Base-by-base conservation (phyloP, 2,329 filamentous ascomycete genomes). In the Drechslerella coelobrocha region DNA sequence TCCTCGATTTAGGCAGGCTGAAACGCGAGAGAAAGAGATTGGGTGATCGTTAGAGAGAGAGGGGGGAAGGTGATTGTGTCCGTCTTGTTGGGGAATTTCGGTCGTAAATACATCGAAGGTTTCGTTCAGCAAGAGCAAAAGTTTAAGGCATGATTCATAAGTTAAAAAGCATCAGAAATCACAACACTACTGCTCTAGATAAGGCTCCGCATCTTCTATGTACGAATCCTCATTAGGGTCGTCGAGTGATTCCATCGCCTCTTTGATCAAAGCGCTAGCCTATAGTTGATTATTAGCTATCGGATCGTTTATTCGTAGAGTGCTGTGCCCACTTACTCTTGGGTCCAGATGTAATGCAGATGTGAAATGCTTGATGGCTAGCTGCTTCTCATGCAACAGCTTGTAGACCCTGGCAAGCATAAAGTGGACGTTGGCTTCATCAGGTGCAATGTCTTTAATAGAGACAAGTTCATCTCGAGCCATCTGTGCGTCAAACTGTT, bases 371-470 rank as follows among this genome's bases (percentile, higher is more conserved):
- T 89, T 88, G 68, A 99, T 90, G n/a, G 94, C 92, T 75, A 87
- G 84, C 72, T 87, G 87, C 78, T 87, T 89, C 76, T 91, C 86
- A 75, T 86, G 87, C 76, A 90, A 82, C 61, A 82, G 84, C 79
- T 89, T 89, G 80, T 92, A 91, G 73, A 92, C 84, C 77, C 91
- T 90, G 19, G 92, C 95, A 39, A 99, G 86, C 73, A 96, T 82
- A 81, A 97, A 99, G 80, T 97, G 94, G 37, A 99, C 92, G 76
- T 92, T 96, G 2, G 93, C 91, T 79, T 97, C 93, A 77, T 99
- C 92, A 0, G 94, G 93, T 3, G 92, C 92, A 72, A 96, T 83
- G 75, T 96, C 91, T 77, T 95, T 94, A 68, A 99, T 81, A n/a
- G 92, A 84, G 78, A 92, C 87, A 60, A 99, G 82, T 78, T 99